Evolutionary conservation across 2,329 filamentous ascomycete species (phyloP), one percentile per base, ranked within the genome.

Genomic region (Diaporthe capsici): DNA sequence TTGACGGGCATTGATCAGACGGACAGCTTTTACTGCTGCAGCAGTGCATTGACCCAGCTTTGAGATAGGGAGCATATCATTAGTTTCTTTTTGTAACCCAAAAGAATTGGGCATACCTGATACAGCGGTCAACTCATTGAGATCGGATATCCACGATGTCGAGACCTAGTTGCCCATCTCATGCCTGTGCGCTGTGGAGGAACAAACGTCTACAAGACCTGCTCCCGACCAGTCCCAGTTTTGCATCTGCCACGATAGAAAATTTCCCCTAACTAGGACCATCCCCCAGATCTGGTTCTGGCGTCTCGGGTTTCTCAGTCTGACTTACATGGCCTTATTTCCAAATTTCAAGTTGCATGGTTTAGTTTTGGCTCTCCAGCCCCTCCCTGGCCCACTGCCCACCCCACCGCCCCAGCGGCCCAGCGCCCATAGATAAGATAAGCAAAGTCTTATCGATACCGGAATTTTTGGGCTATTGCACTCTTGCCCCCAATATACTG

Each of bases 381-480:
- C 4, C 13, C 39, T 44, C 60, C 42, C 25, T 13, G 28, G 4
- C 22, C 15, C 55, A 37, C 15, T 6, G 3, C 15, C 20, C 28
- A 28, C 25, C 31, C 20, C 9, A 34, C 57, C n/a, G 8, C 13
- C 37, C 37, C 55, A 39, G 31, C 31, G 31, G 31, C 31, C 31
- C 31, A 31, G 31, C 31, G 31, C 37, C 37, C 55, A 39, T 13
- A 25, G 65, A 70, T 70, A 70, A 70, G 65, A 70, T 70, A 49
- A 34, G 34, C 13, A 8, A 2, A 6, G 17, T 10, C 71, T 73
- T 73, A 73, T 73, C 71, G 71, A 73, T 73, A 73, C 55, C 22
- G 20, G 22, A 73, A 73, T 47, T 73, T 61, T 73, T 51, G 71
- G 71, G 5, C 31, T 4, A 22, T 60, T 60, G 22, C 55, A 34